A percentile compares a stretch with the other conserved stretches of the same genome.
phyloP scores from a whole-genome alignment of 306 rosid species.

The Glycyrrhiza uralensis region DNA sequence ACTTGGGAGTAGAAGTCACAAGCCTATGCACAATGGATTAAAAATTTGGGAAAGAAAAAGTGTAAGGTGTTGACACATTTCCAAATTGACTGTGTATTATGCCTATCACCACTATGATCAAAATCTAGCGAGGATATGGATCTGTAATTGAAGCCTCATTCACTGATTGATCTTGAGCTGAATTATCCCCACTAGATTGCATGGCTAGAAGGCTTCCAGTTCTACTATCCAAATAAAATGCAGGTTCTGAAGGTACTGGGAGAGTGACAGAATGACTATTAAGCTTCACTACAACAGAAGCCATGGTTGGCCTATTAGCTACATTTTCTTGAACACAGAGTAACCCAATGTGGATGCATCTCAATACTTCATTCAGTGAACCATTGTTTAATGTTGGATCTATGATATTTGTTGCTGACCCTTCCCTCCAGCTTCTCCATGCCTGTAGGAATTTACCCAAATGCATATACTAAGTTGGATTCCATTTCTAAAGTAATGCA shows the following conservation, averaged over 20 bases:
- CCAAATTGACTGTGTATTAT: not conserved
- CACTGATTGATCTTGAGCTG: not conserved
- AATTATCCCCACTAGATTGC: not conserved
- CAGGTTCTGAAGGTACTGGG: not conserved
- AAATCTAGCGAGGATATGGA: not conserved
- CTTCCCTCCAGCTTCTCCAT: not conserved
- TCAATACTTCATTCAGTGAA: not conserved
- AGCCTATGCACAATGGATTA: no score
- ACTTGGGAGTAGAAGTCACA: no score
- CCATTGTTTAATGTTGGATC: not conserved
- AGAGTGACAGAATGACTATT: not conserved
- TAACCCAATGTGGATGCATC: slow-evolving; percentile 13
- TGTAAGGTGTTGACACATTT: no score
- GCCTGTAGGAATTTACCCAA: not conserved
- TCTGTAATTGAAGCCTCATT: slow-evolving; percentile 1
- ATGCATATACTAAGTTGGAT: not conserved
- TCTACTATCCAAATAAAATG: not conserved
- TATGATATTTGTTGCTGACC: not conserved
- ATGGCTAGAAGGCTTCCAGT: not conserved
- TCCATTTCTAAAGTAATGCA: not conserved
- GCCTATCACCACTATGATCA: not conserved
- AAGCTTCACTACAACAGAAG: slow-evolving; percentile 9
- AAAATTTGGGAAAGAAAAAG: no score
- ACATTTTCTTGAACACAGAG: slow-evolving; percentile 12
- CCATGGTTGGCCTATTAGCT: slow-evolving; percentile 7